These are phyloP conservation scores for Singerocomus inundabilis DNA, from an alignment of 1,284 basidiomycete species.

Conservation along the genomic window DNA sequence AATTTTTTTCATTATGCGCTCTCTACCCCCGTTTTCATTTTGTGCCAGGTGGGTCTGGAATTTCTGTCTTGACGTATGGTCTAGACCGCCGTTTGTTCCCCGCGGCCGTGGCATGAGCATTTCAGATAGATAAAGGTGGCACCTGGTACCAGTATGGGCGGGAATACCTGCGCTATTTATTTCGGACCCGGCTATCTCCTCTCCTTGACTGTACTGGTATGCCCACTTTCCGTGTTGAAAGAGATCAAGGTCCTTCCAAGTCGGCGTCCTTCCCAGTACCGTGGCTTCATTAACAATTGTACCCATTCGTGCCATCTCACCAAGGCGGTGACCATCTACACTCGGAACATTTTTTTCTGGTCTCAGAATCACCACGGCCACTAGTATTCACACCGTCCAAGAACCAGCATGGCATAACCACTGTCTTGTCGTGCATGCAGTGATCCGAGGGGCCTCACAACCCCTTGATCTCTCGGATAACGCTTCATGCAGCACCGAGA, in stretches of 20 bases:
- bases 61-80: constrained; percentile 9
- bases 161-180: constrained; percentile 1
- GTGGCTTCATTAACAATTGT: too few relatives aligned
- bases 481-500: not conserved
- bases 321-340: not conserved
- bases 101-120: constrained; percentile 17
- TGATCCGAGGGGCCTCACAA: constrained; percentile 25
- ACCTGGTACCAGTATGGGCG: too few relatives aligned
- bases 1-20: constrained; percentile 2
- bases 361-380: not conserved
- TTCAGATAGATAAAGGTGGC: too few relatives aligned
- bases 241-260: constrained; percentile 1
- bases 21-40: constrained; percentile 15
- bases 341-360: not conserved
- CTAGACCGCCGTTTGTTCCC: constrained; percentile 8
- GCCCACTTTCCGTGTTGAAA: constrained; percentile 11
- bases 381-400: not conserved
- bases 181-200: constrained; percentile 11
- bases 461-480: constrained; percentile 5
- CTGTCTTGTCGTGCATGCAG: not conserved
- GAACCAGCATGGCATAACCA: constrained; percentile 4
- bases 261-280: constrained; percentile 3
- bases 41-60: constrained; percentile 2
- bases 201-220: constrained; percentile 6
- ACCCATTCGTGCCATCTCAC: too few relatives aligned